Evolutionary conservation across 1,284 basidiomycete species (phyloP).

Genomic region (Taiwanofungus camphoratus): DNA sequence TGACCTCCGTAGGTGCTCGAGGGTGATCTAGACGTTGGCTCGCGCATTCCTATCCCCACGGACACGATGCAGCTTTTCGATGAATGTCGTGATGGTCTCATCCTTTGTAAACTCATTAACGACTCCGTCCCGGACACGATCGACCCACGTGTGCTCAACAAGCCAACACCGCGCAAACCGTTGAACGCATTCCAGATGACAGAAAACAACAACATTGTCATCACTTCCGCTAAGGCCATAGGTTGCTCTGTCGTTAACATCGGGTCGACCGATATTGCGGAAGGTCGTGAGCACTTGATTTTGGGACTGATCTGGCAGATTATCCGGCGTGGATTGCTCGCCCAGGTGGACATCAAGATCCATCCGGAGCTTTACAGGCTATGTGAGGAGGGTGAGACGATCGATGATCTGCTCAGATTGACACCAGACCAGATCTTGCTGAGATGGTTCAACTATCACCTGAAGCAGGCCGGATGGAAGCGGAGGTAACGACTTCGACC

Average conservation of each 20-base stretch:
- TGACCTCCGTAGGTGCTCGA: conserved; percentile 66
- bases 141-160: conserved; percentile 97
- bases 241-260: conserved; percentile 99
- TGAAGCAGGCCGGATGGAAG: conserved; percentile 92
- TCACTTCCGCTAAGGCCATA: conserved; percentile 93
- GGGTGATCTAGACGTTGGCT: conserved; percentile 82
- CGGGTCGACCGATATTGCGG: conserved; percentile 87
- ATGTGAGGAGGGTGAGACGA: conserved; percentile 93
- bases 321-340: conserved; percentile 89
- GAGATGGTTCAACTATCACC: conserved; percentile 98
- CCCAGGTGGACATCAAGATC: conserved; percentile 96
- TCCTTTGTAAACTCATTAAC: conserved; percentile 98
- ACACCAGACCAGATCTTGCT: conserved; percentile 97
- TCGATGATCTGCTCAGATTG: conserved; percentile 90
- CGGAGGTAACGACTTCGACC: conserved; percentile 49
- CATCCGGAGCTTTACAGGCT: conserved; percentile 96
- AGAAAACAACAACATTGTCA: conserved; percentile 99
- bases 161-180: conserved; percentile 67
- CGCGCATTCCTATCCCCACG: conserved; percentile 90
- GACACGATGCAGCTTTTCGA: conserved; percentile 99
- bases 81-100: conserved; percentile 91
- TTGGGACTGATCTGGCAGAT: conserved; percentile 99
- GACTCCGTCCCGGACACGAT: conserved; percentile 99
- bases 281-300: conserved; percentile 94
- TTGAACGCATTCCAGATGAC: conserved; percentile 98